Evolutionary conservation across 805 yeast species (phyloP).

Genomic region (Jamesozyma lodderae): DNA sequence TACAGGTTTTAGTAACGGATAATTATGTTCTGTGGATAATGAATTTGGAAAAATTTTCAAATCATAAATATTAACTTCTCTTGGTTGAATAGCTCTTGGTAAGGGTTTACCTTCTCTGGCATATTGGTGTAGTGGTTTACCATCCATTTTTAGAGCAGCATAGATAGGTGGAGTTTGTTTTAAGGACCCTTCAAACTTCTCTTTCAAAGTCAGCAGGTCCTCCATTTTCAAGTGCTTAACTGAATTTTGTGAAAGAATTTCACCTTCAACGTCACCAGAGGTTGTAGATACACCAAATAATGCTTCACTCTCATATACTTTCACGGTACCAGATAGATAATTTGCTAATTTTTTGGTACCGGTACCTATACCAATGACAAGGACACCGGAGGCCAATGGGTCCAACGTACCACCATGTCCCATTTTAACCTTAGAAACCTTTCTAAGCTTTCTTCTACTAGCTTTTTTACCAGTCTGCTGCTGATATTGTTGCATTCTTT

Average conservation of each 20-base stretch:
- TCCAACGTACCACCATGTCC: conserved; percentile 99
- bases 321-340: conserved; percentile 65
- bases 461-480: conserved; percentile 36
- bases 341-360: conserved; percentile 79
- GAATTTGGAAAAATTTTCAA: conserved; percentile 44
- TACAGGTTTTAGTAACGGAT: conserved; percentile 35
- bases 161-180: conserved; percentile 91
- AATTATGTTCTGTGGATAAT: conserved; percentile 47
- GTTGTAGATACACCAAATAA: conserved; percentile 85
- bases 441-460: conserved; percentile 42
- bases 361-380: conserved; percentile 82
- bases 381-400: conserved; percentile 90
- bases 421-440: conserved; percentile 60
- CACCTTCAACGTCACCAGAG: conserved; percentile 90
- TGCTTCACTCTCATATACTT: conserved; percentile 77
- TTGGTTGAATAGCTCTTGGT: conserved; percentile 71
- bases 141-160: conserved; percentile 90
- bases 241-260: conserved; percentile 51
- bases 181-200: conserved; percentile 69
- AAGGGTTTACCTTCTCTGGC: conserved; percentile 82
- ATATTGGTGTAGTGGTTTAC: conserved; percentile 87
- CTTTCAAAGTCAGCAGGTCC: conserved; percentile 39
- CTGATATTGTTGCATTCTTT: conserved; percentile 35
- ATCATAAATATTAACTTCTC: conserved; percentile 56
- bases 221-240: conserved; percentile 49